Conservation (phyloP, 257 asterid species). For the Fraxinus pennsylvanica region DNA sequence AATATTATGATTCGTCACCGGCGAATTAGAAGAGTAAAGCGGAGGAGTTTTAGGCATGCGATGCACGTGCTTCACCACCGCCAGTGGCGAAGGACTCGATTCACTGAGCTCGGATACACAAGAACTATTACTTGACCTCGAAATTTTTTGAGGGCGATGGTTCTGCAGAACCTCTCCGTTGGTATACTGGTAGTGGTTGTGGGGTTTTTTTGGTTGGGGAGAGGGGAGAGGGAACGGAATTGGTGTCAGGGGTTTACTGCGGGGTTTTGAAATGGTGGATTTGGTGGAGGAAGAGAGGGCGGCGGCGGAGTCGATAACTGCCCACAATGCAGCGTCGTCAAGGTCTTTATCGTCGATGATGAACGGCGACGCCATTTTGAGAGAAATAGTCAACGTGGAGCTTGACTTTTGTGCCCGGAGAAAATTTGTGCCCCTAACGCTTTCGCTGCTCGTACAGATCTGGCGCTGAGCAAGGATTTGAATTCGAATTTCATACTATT, state of each 20-base stretch:
- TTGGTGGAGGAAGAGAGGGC: constrained; percentile 37
- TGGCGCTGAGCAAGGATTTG: constrained; percentile 24
- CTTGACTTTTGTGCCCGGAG: not conserved
- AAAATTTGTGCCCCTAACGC: constrained; percentile 15
- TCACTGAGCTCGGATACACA: constrained; percentile 34
- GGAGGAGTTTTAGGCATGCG: constrained; percentile 54
- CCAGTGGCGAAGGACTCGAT: constrained; percentile 47
- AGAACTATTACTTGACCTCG: constrained; percentile 34
- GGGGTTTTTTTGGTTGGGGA: constrained; percentile 43
- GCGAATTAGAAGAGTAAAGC: constrained; percentile 29
- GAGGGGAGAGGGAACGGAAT: constrained; percentile 61
- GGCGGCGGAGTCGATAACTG: constrained; percentile 91
- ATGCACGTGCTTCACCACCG: constrained; percentile 65
- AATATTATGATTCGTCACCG: constrained; percentile 26
- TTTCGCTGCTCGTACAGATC: not conserved
- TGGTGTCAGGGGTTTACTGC: constrained; percentile 60
- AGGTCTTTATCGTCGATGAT: constrained; percentile 71
- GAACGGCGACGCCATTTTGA: constrained; percentile 45
- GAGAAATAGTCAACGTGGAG: not conserved
- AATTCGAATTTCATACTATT: constrained; percentile 3
- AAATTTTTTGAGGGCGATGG: constrained; percentile 55
- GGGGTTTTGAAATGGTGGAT: constrained; percentile 32
- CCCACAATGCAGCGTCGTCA: constrained; percentile 96
- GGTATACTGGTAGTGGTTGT: constrained; percentile 35
- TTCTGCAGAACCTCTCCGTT: constrained; percentile 65